Base-by-base conservation (phyloP, 1,284 basidiomycete genomes). In the Filobasidium uniguttulatum region DNA sequence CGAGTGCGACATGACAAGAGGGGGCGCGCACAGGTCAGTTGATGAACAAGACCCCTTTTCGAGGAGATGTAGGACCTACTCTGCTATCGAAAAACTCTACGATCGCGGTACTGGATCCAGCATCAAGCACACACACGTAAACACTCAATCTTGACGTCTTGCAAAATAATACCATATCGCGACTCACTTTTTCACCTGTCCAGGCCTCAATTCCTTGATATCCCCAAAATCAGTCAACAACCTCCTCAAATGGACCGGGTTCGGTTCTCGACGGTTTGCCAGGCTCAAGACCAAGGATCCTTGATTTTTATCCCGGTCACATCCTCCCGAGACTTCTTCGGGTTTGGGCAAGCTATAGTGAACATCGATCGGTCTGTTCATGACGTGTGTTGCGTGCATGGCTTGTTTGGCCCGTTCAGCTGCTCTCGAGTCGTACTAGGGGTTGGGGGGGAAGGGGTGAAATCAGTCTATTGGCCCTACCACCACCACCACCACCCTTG, bases 321-420 rank as follows among this genome's bases (percentile, higher is more conserved):
- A 80, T 26, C 81, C 78, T 59, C 79, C 68, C 28, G 70, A 77
- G 48, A 72, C 65, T 54, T 83, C 81, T 50, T 97, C 89, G 59
- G 85, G 87, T 54, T 86, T 82, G 3, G 93, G 93, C 33, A 98
- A 72, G 25, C 87, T 91, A 71, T 90, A 98, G 67, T 98, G 93
- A 0, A 98, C 91, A 72, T 98, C 93, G 65, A 97, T 93, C 84
- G 84, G 82, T 59, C 90, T 77, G 9, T 84, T 82, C 55, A 79
- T 81, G 44, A 94, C 82, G 63, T 84, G 79, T 34, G 80, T 83
- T 14, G 84, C 84, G 71, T 93, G 89, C 53, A 96, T 72, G 31
- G 80, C 78, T 50, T 90, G 85, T 65, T 88, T 77, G 6, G 90
- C 91, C 59, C 82, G 76, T 68, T 93, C 85, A 35, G 93, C 90